A percentile compares a stretch with the other conserved stretches of the same genome.
These are phyloP conservation scores for Rhizophagus prolifer DNA, from an alignment of 192 early-diverging fungal species.

Conservation along the genomic window DNA sequence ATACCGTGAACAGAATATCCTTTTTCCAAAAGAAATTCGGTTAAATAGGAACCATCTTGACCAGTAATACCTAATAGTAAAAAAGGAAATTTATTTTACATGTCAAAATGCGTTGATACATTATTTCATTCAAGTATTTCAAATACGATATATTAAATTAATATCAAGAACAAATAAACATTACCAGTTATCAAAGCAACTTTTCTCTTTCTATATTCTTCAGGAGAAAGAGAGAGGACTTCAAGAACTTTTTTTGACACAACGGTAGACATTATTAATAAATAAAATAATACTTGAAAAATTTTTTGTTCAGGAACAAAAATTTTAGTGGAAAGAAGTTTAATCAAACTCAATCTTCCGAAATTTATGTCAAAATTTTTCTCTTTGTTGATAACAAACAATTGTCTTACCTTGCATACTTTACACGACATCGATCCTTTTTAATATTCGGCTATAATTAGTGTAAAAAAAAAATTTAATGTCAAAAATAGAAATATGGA, in stretches of 20 bases:
- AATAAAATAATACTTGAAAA: not conserved
- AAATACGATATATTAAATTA: not conserved
- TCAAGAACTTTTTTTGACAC: slow-evolving; percentile 30
- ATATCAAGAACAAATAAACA: not conserved
- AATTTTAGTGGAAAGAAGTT: not conserved
- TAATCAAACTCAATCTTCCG: no score
- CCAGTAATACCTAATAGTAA: slow-evolving; percentile 67
- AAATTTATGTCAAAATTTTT: no score
- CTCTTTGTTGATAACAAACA: no score
- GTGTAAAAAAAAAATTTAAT: no score
- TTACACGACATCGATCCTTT: no score
- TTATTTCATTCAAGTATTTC: no score
- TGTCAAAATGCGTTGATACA: no score
- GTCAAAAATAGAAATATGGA: no score
- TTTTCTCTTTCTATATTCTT: slow-evolving; percentile 60
- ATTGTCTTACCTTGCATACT: no score
- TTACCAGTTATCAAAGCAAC: slow-evolving; percentile 64
- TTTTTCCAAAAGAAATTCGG: slow-evolving; percentile 70
- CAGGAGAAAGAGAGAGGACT: slow-evolving; percentile 45
- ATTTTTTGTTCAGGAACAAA: no score
- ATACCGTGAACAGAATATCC: slow-evolving; percentile 81
- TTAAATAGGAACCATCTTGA: slow-evolving; percentile 78
- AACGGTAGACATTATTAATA: slow-evolving; percentile 22
- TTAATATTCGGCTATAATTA: no score
- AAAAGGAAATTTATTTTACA: not conserved